These are phyloP conservation scores for Colletotrichum phormii DNA, from an alignment of 2,329 filamentous ascomycete genomes.

Conservation along the genomic window DNA sequence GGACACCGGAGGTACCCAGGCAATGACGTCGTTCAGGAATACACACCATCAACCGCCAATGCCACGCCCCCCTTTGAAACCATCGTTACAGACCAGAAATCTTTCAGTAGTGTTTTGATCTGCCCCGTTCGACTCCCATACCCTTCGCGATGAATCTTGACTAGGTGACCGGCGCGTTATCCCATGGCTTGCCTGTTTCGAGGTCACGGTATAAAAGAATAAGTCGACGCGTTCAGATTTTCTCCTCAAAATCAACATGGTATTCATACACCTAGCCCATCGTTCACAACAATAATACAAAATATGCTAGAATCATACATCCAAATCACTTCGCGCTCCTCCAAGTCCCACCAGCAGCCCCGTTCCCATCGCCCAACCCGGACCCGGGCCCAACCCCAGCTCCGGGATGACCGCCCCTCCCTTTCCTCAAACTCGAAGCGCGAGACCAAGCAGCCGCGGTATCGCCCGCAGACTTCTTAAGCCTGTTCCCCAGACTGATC, in stretches of 20 bases:
- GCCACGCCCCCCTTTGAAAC: no score
- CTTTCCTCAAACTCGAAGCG: conserved; percentile 53
- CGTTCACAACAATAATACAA: background rate
- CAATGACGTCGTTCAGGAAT: no score
- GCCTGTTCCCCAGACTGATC: conserved; percentile 61
- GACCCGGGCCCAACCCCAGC: background rate
- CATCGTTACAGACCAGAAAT: no score
- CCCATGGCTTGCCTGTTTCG: no score
- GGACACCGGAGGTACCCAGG: no score
- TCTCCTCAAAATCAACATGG: background rate
- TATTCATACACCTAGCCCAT: background rate
- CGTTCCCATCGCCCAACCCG: background rate
- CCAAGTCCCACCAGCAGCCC: conserved; percentile 2
- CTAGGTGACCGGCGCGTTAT: no score
- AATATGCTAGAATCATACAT: background rate
- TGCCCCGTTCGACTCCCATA: no score
- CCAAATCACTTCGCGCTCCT: conserved; percentile 12
- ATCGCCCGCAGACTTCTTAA: conserved; percentile 60
- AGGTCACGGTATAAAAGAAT: no score
- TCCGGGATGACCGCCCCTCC: conserved; percentile 9
- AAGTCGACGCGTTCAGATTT: no score
- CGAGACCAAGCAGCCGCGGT: conserved; percentile 51
- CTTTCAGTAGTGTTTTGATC: no score
- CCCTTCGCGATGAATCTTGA: no score
- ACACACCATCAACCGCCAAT: no score